Base-by-base conservation (phyloP, 2,329 filamentous ascomycete species). In the Stachybotrys chlorohalonatus region DNA sequence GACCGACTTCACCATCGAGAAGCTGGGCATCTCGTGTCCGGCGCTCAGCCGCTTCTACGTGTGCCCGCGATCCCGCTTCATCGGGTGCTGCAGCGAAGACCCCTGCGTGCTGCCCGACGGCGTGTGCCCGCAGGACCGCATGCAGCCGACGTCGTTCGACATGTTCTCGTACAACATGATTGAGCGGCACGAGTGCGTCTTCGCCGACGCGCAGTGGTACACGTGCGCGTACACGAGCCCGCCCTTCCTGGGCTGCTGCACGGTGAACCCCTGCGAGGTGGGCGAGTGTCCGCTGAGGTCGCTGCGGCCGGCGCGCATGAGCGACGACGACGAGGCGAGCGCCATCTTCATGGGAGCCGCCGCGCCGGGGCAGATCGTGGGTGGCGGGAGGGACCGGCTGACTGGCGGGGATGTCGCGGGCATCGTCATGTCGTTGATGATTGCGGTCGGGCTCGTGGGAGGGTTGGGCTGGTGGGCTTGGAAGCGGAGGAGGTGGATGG, bases 161-260 rank as follows among this genome's bases (percentile, higher is more conserved):
- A 45, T 55, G 6, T 52, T 59, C 52, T 55, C 56, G n/a, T 69
- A 70, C 56, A 53, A 57, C 30, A 53, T 56, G 5, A 66, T 71
- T 46, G 57, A 56, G 5, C 45, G 57, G 0, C 68, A 72, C 54
- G 53, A 57, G 24, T 72, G 69, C 54, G 51, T 56, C 24, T 55
- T 55, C 24, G 52, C 56, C 9, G 54, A 57, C 9, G 57, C 51
- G 6, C 45, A 58, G 7, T 72, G 68, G 66, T 72, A 63, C 51
- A 66, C 64, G 0, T 74, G 73, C 62, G 61, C 73, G 54, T 73
- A 72, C 57, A 49, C 56, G 3, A 60, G 63, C 2, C 57, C 59
- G 4, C 67, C 67, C 32, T 76, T 75, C 58, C 53, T 76, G 42
- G 74, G 73, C 13, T 76, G 73, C 58, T 76, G 73, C 51, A 59